Evolutionary conservation across 2,329 filamentous ascomycete species (phyloP).

Genomic region (Orbilia blumenaviensis): DNA sequence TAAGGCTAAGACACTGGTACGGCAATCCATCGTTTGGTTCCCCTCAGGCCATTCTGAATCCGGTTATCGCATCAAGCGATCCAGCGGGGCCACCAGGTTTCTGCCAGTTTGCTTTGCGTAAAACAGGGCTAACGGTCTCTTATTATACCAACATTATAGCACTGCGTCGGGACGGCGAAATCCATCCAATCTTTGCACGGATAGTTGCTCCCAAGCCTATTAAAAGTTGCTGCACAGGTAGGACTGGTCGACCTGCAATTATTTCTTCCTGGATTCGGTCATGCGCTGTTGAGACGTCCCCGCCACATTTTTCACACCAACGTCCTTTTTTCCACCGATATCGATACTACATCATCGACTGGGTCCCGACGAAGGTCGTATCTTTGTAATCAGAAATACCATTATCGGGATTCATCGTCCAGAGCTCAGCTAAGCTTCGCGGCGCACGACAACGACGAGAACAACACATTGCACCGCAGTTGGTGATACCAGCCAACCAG

Average conservation of each 20-base stretch:
- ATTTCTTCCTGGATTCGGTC: constrained; percentile 4
- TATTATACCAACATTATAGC: constrained; percentile 25
- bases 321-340: neutral
- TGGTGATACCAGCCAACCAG: neutral
- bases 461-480: constrained; percentile 43
- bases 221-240: neutral
- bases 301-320: neutral
- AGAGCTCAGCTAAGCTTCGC: too few species aligned
- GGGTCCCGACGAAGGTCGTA: neutral
- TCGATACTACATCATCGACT: neutral
- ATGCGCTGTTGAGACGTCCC: constrained; percentile 25
- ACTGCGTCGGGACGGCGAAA: constrained; percentile 27
- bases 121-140: constrained; percentile 44
- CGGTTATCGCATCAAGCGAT: constrained; percentile 45
- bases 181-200: constrained; percentile 44
- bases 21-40: constrained; percentile 20
- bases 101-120: constrained; percentile 28
- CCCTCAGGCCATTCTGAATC: constrained; percentile 34
- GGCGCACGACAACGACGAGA: constrained; percentile 16
- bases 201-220: neutral
- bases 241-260: constrained; percentile 27
- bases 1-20: constrained; percentile 6
- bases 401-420: neutral
- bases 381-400: neutral
- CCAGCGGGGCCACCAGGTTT: constrained; percentile 21